Evolutionary conservation across 352 stramenopile species (phyloP).

Genomic region (Phytophthora sp.): DNA sequence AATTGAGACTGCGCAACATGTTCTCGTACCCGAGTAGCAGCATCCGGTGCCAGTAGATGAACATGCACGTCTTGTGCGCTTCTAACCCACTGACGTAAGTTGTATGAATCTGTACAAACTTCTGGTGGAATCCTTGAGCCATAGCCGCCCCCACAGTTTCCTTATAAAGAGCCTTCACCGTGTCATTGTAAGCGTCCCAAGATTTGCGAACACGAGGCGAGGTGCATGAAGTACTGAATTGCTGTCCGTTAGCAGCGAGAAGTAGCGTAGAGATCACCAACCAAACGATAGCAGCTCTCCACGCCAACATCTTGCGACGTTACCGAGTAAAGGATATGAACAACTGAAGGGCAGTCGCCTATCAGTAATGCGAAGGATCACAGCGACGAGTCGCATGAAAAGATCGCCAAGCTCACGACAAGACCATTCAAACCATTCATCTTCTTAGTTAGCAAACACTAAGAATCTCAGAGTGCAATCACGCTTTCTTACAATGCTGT

Average conservation of each 20-base stretch:
- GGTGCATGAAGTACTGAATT: slow-evolving; percentile 35
- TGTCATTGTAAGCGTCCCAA: slow-evolving; percentile 40
- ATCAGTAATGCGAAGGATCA: no score
- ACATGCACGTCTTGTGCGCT: slow-evolving; percentile 62
- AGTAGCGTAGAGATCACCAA: slow-evolving; percentile 6
- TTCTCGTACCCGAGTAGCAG: slow-evolving; percentile 70
- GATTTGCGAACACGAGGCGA: slow-evolving; percentile 49
- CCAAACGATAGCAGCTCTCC: not conserved
- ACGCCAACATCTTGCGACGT: not conserved
- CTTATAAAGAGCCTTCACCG: slow-evolving; percentile 51
- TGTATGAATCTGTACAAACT: slow-evolving; percentile 69
- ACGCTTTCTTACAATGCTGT: no score
- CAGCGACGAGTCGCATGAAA: no score
- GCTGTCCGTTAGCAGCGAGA: slow-evolving; percentile 9
- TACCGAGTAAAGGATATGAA: no score
- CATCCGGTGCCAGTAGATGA: slow-evolving; percentile 77
- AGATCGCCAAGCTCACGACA: no score
- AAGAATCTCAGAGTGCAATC: no score
- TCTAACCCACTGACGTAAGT: slow-evolving; percentile 49
- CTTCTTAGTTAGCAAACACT: no score
- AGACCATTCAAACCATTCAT: no score
- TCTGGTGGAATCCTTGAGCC: slow-evolving; percentile 44
- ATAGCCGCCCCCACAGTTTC: slow-evolving; percentile 45
- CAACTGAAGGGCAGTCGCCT: no score
- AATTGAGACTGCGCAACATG: slow-evolving; percentile 59